Base-by-base conservation (phyloP, 768 basidiomycete species). In the Vararia minispora region DNA sequence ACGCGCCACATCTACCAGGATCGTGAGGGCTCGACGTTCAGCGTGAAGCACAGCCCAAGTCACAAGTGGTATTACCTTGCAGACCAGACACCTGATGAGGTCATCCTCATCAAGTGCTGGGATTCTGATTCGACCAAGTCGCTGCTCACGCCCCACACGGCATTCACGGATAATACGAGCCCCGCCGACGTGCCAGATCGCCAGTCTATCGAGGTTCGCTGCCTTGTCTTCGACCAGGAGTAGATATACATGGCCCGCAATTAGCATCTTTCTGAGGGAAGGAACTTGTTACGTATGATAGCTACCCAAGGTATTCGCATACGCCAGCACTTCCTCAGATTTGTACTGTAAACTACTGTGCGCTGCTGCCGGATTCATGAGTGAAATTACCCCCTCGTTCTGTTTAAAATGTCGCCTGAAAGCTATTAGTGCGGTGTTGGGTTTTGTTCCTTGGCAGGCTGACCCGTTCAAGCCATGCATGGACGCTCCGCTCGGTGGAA, bases 181-280 rank as follows among this genome's bases (percentile, higher is more conserved):
- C 59, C 61, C 4, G 28, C 32, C 18, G 56, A 60, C 14, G 59
- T 59, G 3, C 64, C 62, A 3, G 49, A 58, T 25, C 56, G 66
- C 45, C 60, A 68, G 53, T 64, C 61, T 24, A 68, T 68, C 20
- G 66, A 68, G 51, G 50, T 68, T 26, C 52, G 66, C 28, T 58
- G 58, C 16, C 50, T 68, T 40, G 63, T 68, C n/a, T 68, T 67
- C 35, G 62, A 66, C 22, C 40, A 33, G 8, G 59, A 65, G 52
- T 64, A 57, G 35, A 32, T n/a, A n/a, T n/a, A n/a, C n/a, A n/a
- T n/a, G n/a, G n/a, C n/a, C n/a, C n/a, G 23, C 25, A 28, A 6
- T 40, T 41, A 10, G 24, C n/a, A 28, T n/a, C 27, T 28, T 28
- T 28, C 27, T 9, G 9, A n/a, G n/a, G n/a, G 9, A n/a, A n/a